Evolutionary conservation across 169 alveolate genomes (phyloP), one percentile per base, ranked within the genome.

Genomic region (Plasmodium yoelii): DNA sequence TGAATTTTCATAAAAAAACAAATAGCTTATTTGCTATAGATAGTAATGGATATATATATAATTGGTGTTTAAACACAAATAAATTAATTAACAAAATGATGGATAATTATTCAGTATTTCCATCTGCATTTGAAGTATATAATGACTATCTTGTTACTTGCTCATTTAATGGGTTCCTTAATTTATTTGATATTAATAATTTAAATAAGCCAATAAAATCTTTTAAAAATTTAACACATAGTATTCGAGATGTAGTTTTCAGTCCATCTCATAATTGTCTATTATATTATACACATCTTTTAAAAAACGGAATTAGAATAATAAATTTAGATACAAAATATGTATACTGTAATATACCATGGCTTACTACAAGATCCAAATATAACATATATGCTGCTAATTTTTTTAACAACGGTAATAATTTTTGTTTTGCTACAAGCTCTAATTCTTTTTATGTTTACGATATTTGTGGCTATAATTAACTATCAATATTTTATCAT

Each of bases 31-130:
- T 59, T 70, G 73, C 84, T 34, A 65, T 86, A 47, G 91, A 86
- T 73, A 70, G 55, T 34, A 86, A 61, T 3, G 91, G 91, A 2
- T 69, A 86, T 69, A 7, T 86, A 57, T 86, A 86, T 53, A 86
- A 86, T 44, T 86, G 91, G 91, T 86, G 91, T 70, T 59, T 86
- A 56, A 86, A 71, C 28, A 86, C 84, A 49, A 86, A 86, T 70
- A 57, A 71, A 60, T 59, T 86, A 61, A 60, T 69, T 15, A 19
- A 47, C 39, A 69, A 64, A 55, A 18, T 86, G 44, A 55, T 86
- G 39, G 91, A 86, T 60, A 86, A 86, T 59, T 70, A 86, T 70
- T 63, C 91, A 1, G 67, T 86, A 13, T 86, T 86, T 49, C 91
- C 91, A 59, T 69, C 91, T 15, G 63, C 34, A 22, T 70, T 86